Evolutionary conservation across 2,329 filamentous ascomycete genomes (phyloP), one percentile per base, ranked within the genome.

Genomic region (Colletotrichum australisinense): DNA sequence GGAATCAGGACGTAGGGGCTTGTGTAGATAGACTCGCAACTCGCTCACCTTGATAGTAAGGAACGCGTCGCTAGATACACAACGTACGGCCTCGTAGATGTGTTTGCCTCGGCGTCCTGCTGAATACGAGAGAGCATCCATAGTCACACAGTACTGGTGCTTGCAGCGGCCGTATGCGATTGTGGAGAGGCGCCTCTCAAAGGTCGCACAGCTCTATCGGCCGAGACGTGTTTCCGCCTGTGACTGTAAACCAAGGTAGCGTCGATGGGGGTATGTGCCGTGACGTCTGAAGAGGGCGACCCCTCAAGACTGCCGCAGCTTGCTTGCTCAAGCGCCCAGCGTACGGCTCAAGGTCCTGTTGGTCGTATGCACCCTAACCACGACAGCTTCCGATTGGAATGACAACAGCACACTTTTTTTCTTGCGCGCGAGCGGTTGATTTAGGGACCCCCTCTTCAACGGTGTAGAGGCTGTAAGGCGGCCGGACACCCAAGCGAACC

Each of bases 251-350:
- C 28, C 28, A 70, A 14, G 26, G 66, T 32, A 57, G 55, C 55
- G 63, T 35, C 12, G 52, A 38, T 35, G 30, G 52, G 52, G 49
- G 22, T 56, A 66, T 65, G 67, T 73, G 67, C 46, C 60, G 71
- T 73, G 71, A 73, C 71, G 71, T 73, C 71, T 70, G 71, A 71
- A 60, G 52, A 65, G 38, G 60, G 67, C 67, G 49, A 64, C 67
- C 30, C 30, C 70, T 73, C 65, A 55, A 22, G 59, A 52, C 56
- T 69, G 59, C 56, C 64, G 70, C 46, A 69, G 66, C 70, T 69
- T 72, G 66, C 70, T 69, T 72, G 69, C 65, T 64, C 55, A 53
- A 56, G 66, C 66, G 32, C 67, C 53, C 42, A 49, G 59, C 38
- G 22, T 42, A 63, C 69, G 42, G 58, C 42, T 62, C 38, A 49